phyloP scores from a whole-genome alignment of 2,329 filamentous ascomycete species.

The Trichoderma cornu-damae region DNA sequence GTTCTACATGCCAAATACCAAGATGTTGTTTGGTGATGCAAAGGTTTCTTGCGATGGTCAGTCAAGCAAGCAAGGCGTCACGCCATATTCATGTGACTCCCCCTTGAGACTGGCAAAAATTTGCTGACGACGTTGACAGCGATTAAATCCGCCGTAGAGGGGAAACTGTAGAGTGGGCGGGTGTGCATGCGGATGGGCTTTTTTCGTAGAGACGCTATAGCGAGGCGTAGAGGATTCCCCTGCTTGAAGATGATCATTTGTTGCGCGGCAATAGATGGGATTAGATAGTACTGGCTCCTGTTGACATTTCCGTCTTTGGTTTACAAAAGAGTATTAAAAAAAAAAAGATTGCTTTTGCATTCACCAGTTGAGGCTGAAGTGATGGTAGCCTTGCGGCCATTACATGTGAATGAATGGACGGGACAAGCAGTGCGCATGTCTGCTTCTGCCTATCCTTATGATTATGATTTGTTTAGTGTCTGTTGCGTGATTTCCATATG shows the following conservation, averaged over 20 bases:
- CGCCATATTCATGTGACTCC: not conserved
- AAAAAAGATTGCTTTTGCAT: not conserved
- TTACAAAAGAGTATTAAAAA: no score
- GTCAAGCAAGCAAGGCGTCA: no score
- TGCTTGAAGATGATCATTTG: constrained; percentile 16
- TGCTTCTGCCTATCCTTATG: not conserved
- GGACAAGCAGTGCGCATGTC: not conserved
- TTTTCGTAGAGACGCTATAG: not conserved
- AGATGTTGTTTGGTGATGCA: constrained; percentile 90
- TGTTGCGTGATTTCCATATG: constrained; percentile 25
- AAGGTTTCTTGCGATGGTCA: constrained; percentile 75
- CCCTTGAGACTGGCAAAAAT: not conserved
- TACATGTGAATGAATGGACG: no score
- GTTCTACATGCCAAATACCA: constrained; percentile 85
- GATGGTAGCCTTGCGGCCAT: not conserved
- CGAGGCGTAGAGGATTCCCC: constrained; percentile 12
- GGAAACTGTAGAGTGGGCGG: constrained; percentile 25
- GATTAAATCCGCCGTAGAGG: constrained; percentile 39
- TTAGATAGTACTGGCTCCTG: constrained; percentile 14
- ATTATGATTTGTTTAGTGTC: constrained; percentile 1
- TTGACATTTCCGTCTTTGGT: not conserved
- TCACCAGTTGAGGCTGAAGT: not conserved
- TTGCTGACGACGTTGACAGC: constrained; percentile 30
- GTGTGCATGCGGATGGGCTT: no score
- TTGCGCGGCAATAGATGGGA: constrained; percentile 18